phyloP scores from a whole-genome alignment of 2,329 filamentous ascomycete species.

The Ophiostoma ips region DNA sequence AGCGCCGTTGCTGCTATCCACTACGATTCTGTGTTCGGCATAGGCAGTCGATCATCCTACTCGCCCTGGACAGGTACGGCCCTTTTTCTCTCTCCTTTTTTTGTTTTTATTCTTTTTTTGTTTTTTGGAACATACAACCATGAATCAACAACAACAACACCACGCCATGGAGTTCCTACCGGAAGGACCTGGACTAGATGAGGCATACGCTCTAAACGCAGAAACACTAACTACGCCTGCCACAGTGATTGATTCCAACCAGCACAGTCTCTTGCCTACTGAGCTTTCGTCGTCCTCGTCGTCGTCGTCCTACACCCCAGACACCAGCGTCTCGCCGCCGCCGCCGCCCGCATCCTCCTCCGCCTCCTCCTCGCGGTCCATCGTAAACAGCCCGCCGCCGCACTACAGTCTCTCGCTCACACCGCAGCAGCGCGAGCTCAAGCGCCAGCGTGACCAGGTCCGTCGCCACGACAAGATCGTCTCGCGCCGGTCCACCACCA shows the following conservation, averaged over 20 bases:
- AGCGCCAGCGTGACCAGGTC: slow-evolving; percentile 44
- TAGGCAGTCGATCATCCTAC: slow-evolving; percentile 12
- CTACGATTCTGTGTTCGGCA: slow-evolving; percentile 13
- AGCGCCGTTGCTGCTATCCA: slow-evolving; percentile 13
- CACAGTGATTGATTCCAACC: slow-evolving; percentile 21
- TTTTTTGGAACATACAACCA: too few relatives aligned
- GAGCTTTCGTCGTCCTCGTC: slow-evolving; percentile 26
- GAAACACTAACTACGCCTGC: slow-evolving; percentile 14
- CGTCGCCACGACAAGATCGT: slow-evolving; percentile 44
- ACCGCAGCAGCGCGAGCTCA: slow-evolving; percentile 46
- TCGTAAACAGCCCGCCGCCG: slow-evolving; percentile 46
- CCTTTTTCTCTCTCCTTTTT: neutral
- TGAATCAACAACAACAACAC: neutral
- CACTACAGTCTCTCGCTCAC: slow-evolving; percentile 28
- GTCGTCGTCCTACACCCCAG: slow-evolving; percentile 31
- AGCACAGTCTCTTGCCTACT: slow-evolving; percentile 27
- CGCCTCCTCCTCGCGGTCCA: slow-evolving; percentile 30
- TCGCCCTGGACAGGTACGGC: slow-evolving; percentile 13
- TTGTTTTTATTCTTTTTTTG: too few relatives aligned
- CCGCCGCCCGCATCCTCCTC: slow-evolving; percentile 24
- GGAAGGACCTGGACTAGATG: too few relatives aligned
- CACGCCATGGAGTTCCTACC: too few relatives aligned
- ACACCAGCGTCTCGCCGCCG: slow-evolving; percentile 37
- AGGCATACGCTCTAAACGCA: too few relatives aligned
- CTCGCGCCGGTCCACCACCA: slow-evolving; percentile 23